phyloP scores from a whole-genome alignment of 805 yeast genomes.

The Monosporozyma solicola region DNA sequence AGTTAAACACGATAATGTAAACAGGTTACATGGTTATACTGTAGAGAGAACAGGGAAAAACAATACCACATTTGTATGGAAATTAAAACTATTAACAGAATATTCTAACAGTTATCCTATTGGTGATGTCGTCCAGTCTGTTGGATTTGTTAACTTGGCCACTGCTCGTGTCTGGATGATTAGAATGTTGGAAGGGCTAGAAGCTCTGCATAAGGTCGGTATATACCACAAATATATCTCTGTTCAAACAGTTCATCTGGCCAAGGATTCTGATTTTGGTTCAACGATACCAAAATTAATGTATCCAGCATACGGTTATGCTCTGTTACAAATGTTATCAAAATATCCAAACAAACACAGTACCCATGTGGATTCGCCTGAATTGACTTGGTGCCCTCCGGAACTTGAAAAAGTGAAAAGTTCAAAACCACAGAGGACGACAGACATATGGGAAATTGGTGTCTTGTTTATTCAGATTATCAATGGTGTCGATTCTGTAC shows the following conservation, averaged over 20 bases:
- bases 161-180: slow-evolving; percentile 84
- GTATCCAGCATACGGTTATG: slow-evolving; percentile 51
- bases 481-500: slow-evolving; percentile 47
- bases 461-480: slow-evolving; percentile 61
- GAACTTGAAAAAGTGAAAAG: slow-evolving; percentile 39
- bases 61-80: slow-evolving; percentile 45
- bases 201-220: slow-evolving; percentile 78
- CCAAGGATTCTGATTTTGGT: slow-evolving; percentile 43
- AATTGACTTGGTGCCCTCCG: slow-evolving; percentile 66
- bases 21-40: slow-evolving; percentile 60
- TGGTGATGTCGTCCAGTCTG: slow-evolving; percentile 56
- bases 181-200: slow-evolving; percentile 77
- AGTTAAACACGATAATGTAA: slow-evolving; percentile 57
- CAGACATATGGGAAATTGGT: slow-evolving; percentile 93
- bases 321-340: slow-evolving; percentile 35
- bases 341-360: slow-evolving; percentile 31
- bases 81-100: slow-evolving; percentile 59
- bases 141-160: slow-evolving; percentile 58
- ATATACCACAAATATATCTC: slow-evolving; percentile 63
- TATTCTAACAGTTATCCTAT: slow-evolving; percentile 49
- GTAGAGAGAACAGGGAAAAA: slow-evolving; percentile 44
- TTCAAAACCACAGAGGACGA: slow-evolving; percentile 56
- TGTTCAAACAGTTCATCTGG: slow-evolving; percentile 48
- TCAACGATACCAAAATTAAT: slow-evolving; percentile 50
- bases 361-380: slow-evolving; percentile 14